Evolutionary conservation across 1,284 basidiomycete genomes (phyloP), one percentile per base, ranked within the genome.

Genomic region (Laetiporus sulphureus): DNA sequence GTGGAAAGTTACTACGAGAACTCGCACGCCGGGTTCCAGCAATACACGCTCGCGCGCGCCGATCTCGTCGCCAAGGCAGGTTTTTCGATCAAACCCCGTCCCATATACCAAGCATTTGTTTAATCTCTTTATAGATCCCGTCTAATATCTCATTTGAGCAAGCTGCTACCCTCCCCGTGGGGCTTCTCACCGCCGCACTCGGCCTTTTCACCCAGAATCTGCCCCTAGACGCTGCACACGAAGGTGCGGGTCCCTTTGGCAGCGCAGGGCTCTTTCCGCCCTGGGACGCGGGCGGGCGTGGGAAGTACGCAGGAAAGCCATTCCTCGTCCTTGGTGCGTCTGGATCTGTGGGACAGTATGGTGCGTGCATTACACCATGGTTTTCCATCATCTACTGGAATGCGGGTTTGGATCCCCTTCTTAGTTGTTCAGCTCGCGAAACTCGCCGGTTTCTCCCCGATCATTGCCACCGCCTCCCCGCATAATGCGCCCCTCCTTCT

Each of bases 371-470:
- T n/a, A n/a, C n/a, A n/a, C n/a, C n/a, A n/a, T n/a, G n/a, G n/a
- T n/a, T n/a, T n/a, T n/a, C n/a, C n/a, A n/a, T n/a, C n/a, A n/a
- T n/a, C n/a, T n/a, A n/a, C n/a, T n/a, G n/a, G n/a, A n/a, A n/a
- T n/a, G n/a, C n/a, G n/a, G n/a, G n/a, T n/a, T n/a, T n/a, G n/a
- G n/a, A n/a, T n/a, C n/a, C 16, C 35, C 6, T 8, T 10, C 21
- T 12, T 27, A 77, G 76, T 59, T 1, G 66, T 81, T 36, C 79
- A 81, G 53, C 53, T 81, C 12, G 73, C 73, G 4, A 71, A 63
- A 47, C 49, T 72, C 21, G 68, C 72, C 0, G 77, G 75, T 1
- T 76, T 76, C 62, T 66, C 63, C 3, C 71, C 68, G 0, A 74
- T 79, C 45, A 70, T 80, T 38, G 60, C 73, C 5, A 76, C 72